Percentiles rank a stretch among this genome's conserved stretches.
These are phyloP conservation scores for Dactylellina haptotyla DNA, from an alignment of 2,329 filamentous ascomycete genomes.

Conservation along the genomic window DNA sequence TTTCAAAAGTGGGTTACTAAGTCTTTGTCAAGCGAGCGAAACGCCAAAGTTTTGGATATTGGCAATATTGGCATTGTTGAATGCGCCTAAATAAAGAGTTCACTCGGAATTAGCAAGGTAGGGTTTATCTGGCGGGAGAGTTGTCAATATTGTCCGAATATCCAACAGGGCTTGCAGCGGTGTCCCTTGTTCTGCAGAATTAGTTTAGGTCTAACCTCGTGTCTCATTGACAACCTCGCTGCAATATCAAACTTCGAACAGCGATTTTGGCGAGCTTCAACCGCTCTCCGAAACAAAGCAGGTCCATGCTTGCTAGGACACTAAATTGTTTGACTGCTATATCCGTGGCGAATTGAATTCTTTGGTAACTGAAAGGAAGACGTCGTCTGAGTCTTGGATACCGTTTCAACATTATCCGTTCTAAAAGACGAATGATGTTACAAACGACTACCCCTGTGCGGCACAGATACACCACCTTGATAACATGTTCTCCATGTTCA, in stretches of 20 bases:
- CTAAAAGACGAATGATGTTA: background rate
- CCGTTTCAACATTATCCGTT: background rate
- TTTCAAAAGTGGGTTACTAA: slow-evolving; percentile 40
- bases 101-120: no score
- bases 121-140: slow-evolving; percentile 7
- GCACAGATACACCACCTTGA: background rate
- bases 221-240: slow-evolving; percentile 38
- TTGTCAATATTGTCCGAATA: slow-evolving; percentile 18
- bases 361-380: no score
- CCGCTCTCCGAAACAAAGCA: slow-evolving; percentile 18
- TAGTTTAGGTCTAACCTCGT: background rate
- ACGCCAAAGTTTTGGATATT: slow-evolving; percentile 15
- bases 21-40: slow-evolving; percentile 50
- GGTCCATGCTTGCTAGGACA: background rate
- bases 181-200: slow-evolving; percentile 19
- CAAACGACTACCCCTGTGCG: background rate
- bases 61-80: no score
- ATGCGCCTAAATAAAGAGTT: slow-evolving; percentile 49
- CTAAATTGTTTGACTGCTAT: background rate
- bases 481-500: background rate
- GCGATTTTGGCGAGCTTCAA: background rate
- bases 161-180: slow-evolving; percentile 31
- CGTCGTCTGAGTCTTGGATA: no score
- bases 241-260: background rate
- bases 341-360: no score